These are phyloP conservation scores for Colletotrichum filicis DNA, from an alignment of 2,329 filamentous ascomycete genomes.

Conservation along the genomic window DNA sequence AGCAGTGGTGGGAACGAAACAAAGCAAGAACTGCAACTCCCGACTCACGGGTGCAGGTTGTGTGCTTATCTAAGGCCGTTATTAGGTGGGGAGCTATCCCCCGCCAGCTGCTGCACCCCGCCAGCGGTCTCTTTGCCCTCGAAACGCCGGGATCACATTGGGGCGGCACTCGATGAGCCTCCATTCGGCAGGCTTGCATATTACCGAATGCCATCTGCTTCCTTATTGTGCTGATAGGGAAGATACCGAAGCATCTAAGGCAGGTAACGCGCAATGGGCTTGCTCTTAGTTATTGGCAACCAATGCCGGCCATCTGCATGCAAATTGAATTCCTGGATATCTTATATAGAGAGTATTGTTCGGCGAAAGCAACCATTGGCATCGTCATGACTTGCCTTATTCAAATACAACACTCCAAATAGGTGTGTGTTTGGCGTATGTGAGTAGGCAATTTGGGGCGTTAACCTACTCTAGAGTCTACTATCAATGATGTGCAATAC, in stretches of 20 bases:
- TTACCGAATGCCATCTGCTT: neutral
- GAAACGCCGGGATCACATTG: conserved; percentile 7
- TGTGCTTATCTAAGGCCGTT: neutral
- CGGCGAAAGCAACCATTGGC: neutral
- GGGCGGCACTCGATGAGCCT: neutral
- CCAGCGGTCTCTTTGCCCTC: neutral
- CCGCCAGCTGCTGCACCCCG: conserved; percentile 28
- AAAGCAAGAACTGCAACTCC: neutral
- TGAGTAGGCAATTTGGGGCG: neutral
- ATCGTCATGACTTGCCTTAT: neutral
- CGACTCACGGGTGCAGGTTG: neutral
- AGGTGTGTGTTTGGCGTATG: neutral
- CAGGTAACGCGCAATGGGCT: neutral
- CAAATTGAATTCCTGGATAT: neutral
- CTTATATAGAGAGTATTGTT: neutral
- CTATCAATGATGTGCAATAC: neutral
- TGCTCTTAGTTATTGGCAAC: neutral
- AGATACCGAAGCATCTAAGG: neutral
- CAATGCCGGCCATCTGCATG: no score
- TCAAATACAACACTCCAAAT: neutral
- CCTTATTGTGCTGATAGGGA: neutral
- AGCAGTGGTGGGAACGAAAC: neutral
- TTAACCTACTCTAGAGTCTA: neutral
- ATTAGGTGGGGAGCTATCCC: conserved; percentile 26
- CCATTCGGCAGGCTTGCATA: neutral